Base-by-base conservation (phyloP, 768 basidiomycete species). In the Hirschioporus abietinus region DNA sequence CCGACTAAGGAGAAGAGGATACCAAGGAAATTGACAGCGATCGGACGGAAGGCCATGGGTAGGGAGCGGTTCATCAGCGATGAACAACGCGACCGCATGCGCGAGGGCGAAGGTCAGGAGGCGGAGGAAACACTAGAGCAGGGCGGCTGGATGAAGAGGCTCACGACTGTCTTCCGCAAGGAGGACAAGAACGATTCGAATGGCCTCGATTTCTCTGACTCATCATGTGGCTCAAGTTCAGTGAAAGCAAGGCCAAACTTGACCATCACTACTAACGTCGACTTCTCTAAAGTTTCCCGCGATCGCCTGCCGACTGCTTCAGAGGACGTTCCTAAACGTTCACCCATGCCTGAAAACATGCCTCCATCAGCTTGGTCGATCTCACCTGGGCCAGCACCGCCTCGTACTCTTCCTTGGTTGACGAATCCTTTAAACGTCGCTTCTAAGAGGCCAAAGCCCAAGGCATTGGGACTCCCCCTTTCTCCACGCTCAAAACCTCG, bases 181-280 rank as follows among this genome's bases (percentile, higher is more conserved):
- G 35, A 24, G 20, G 34, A 58, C 36, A 65, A 58, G 18, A 18
- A 24, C 25, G 15, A 65, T 5, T 26, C 35, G n/a, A 24, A 42
- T 18, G 25, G 25, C 64, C 36, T n/a, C 17, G 36, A 34, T 27
- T 26, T 52, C 20, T 24, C 63, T 74, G 10, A 63, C 77, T 34
- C 67, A 71, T 5, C 74, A 0, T 68, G 68, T 57, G 70, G 71
- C 36, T 59, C 63, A 65, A 67, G 58, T 67, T 70, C 52, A 67
- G 75, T 65, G 65, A 72, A 70, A 57, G n/a, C 71, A 60, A 74
- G 74, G 1, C 80, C 80, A 10, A 72, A 73, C 34, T 72, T 86
- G 70, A 77, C 78, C 12, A 80, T 88, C 66, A 80, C 80, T 2
- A 76, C 82, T n/a, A 77, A 79, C 34, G 76, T 72, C 65, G 77